These are phyloP conservation scores for Gamarada debralockiae DNA, from an alignment of 495 filamentous ascomycete species.

Conservation along the genomic window DNA sequence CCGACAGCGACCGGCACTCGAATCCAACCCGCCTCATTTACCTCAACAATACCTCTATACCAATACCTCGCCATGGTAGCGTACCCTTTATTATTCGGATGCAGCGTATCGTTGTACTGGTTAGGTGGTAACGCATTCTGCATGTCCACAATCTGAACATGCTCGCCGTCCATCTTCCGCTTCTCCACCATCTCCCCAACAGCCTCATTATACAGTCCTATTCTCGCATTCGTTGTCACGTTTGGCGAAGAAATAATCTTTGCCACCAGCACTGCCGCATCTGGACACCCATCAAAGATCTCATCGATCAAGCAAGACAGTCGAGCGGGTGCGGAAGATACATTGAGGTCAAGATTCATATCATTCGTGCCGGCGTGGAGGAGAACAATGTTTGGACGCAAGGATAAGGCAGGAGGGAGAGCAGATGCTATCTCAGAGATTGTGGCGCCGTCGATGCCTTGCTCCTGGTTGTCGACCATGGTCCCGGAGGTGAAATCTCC, in stretches of 20 bases:
- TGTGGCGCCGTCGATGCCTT: conserved; percentile 13
- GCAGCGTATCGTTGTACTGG: conserved; percentile 27
- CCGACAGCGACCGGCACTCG: no score
- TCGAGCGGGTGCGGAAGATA: conserved; percentile 26
- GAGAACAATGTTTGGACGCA: conserved; percentile 37
- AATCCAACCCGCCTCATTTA: neutral
- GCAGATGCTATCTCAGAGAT: conserved; percentile 26
- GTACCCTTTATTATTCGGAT: conserved; percentile 41
- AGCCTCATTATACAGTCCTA: neutral
- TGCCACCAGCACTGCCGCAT: conserved; percentile 35
- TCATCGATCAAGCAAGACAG: conserved; percentile 28
- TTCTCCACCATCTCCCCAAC: conserved; percentile 9
- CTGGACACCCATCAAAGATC: conserved; percentile 30
- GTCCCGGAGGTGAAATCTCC: neutral
- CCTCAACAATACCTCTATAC: conserved; percentile 24
- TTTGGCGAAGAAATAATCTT: conserved; percentile 28
- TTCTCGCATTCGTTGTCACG: neutral
- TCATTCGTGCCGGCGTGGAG: conserved; percentile 41
- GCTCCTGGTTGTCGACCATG: neutral
- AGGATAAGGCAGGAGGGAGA: conserved; percentile 24
- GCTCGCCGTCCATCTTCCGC: conserved; percentile 18
- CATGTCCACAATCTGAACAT: conserved; percentile 31
- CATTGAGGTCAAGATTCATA: conserved; percentile 28
- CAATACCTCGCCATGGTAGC: conserved; percentile 41
- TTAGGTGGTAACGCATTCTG: conserved; percentile 15